phyloP scores from a whole-genome alignment of 139 green algal species.

The Closterium sp. region DNA sequence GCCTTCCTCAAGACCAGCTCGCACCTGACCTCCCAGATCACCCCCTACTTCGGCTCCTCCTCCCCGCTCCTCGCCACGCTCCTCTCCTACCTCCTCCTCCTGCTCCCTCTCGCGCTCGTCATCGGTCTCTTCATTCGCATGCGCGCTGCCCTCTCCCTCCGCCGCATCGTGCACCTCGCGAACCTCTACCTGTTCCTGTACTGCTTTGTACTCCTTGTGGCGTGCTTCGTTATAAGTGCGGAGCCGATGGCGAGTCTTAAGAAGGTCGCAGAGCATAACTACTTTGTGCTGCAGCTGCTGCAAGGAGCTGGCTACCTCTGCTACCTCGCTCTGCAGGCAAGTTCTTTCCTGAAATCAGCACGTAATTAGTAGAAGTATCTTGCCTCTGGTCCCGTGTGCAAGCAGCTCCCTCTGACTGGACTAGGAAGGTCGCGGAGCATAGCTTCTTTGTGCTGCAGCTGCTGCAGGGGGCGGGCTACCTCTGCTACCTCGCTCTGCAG shows the following conservation, averaged over 20 bases:
- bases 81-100: slow-evolving; percentile 27
- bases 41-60: too few species aligned
- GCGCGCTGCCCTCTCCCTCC: slow-evolving; percentile 14
- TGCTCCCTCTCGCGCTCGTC: slow-evolving; percentile 19
- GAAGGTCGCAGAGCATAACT: neutral
- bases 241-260: slow-evolving; percentile 27
- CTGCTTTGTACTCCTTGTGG: slow-evolving; percentile 21
- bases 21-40: neutral
- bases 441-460: neutral
- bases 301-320: slow-evolving; percentile 10
- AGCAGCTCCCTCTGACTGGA: too few species aligned
- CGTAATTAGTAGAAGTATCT: too few species aligned
- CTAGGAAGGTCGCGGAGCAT: too few species aligned
- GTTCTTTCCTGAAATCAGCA: too few species aligned
- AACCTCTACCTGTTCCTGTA: slow-evolving; percentile 39
- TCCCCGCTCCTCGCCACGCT: too few species aligned
- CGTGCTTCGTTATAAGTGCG: slow-evolving; percentile 31
- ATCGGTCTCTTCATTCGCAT: neutral
- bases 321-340: slow-evolving; percentile 44
- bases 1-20: neutral
- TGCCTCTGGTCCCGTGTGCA: too few species aligned
- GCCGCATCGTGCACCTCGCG: slow-evolving; percentile 10
- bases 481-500: too few species aligned
- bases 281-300: slow-evolving; percentile 40
- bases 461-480: too few species aligned